phyloP scores from a whole-genome alignment of 2,329 filamentous ascomycete genomes.

The Colletotrichum chlorophyti region DNA sequence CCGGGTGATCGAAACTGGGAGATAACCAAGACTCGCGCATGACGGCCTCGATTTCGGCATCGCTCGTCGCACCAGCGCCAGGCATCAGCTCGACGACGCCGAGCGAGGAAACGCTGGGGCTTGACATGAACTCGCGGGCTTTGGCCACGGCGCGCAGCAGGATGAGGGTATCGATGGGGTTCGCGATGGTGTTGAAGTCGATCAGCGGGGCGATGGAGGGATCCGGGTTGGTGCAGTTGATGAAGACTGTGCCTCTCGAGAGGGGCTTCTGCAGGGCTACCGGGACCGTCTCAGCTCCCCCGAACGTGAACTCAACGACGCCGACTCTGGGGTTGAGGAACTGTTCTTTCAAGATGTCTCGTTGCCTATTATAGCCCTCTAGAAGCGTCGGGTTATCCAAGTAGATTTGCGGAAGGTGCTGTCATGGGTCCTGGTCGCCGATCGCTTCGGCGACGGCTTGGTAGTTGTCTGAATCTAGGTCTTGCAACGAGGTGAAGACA shows the following conservation, averaged over 20 bases:
- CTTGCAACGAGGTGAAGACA: constrained; percentile 31
- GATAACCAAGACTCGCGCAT: constrained; percentile 29
- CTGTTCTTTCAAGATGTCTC: constrained; percentile 19
- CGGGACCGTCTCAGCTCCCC: constrained; percentile 23
- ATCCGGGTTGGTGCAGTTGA: constrained; percentile 32
- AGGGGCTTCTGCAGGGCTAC: constrained; percentile 34
- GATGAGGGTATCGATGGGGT: constrained; percentile 31
- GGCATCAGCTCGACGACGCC: constrained; percentile 28
- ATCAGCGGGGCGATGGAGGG: constrained; percentile 29
- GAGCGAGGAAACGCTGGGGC: constrained; percentile 26
- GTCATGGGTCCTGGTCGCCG: constrained; percentile 28
- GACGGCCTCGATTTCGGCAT: constrained; percentile 30
- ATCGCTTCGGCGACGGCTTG: constrained; percentile 16
- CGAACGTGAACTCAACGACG: constrained; percentile 31
- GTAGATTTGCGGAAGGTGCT: constrained; percentile 31
- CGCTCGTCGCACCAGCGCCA: constrained; percentile 32
- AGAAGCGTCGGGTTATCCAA: constrained; percentile 26
- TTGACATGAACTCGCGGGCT: constrained; percentile 32
- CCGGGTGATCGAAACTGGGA: constrained; percentile 34
- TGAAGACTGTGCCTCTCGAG: constrained; percentile 32
- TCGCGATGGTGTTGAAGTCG: constrained; percentile 32
- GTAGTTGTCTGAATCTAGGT: constrained; percentile 20
- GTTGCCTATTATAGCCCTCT: constrained; percentile 27
- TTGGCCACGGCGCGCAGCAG: constrained; percentile 25
- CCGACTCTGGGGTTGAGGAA: constrained; percentile 29